These are phyloP conservation scores for Barnettozyma salicaria DNA, from an alignment of 805 yeast genomes.

Conservation along the genomic window DNA sequence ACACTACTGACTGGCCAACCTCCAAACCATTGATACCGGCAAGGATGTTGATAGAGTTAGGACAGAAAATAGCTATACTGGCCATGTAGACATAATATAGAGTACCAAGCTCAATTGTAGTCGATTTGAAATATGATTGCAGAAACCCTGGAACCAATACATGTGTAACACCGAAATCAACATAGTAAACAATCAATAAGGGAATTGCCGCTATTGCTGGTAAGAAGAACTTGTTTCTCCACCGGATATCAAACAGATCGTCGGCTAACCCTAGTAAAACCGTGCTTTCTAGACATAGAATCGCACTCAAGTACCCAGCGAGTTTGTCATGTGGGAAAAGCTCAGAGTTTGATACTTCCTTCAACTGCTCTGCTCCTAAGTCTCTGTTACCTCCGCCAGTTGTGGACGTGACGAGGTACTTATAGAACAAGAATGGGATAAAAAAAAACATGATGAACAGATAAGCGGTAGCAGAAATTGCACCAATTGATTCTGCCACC, in stretches of 20 bases:
- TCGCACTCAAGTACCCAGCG: constrained; percentile 80
- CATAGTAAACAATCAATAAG: constrained; percentile 80
- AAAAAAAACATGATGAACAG: constrained; percentile 74
- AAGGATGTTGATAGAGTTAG: constrained; percentile 89
- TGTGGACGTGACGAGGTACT: constrained; percentile 55
- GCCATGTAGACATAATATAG: constrained; percentile 88
- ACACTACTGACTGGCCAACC: constrained; percentile 86
- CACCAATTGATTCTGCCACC: constrained; percentile 91
- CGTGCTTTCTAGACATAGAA: constrained; percentile 78
- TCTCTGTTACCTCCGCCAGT: constrained; percentile 56
- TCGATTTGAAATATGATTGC: constrained; percentile 33
- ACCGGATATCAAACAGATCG: constrained; percentile 89
- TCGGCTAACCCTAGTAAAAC: constrained; percentile 84
- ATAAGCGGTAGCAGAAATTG: constrained; percentile 76
- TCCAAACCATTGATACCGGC: constrained; percentile 97
- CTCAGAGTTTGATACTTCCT: constrained; percentile 8
- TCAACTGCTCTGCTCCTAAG: constrained; percentile 25
- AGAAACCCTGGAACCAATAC: constrained; percentile 72
- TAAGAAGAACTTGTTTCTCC: constrained; percentile 95
- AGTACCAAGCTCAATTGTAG: constrained; percentile 63
- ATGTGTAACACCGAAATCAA: constrained; percentile 88
- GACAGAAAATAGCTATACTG: constrained; percentile 85
- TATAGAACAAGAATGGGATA: constrained; percentile 83
- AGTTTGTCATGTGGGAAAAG: constrained; percentile 75
- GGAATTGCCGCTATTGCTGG: constrained; percentile 96